Evolutionary conservation across 768 basidiomycete species (phyloP).

Genomic region (Tulasnella sp.): DNA sequence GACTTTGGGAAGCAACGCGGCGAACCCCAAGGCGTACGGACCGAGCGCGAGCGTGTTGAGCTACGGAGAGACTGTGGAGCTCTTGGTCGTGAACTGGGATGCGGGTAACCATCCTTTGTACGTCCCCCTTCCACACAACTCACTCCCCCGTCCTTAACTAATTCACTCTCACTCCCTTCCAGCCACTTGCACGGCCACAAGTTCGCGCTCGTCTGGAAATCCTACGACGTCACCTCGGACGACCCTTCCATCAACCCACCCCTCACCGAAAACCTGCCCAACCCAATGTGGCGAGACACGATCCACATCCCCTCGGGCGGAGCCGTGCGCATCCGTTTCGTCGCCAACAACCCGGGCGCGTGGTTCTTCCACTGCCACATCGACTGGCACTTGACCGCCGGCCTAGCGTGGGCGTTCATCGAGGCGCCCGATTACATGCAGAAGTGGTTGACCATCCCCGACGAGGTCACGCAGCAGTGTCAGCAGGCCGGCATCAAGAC

Average conservation of each 20-base stretch:
- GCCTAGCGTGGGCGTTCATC: slow-evolving; percentile 76
- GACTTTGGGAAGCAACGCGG: slow-evolving; percentile 64
- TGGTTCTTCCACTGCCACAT: slow-evolving; percentile 66
- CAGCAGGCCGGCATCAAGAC: slow-evolving; percentile 41
- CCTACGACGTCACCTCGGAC: slow-evolving; percentile 54
- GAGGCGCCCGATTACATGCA: slow-evolving; percentile 69
- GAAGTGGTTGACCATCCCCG: slow-evolving; percentile 38
- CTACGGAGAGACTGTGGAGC: slow-evolving; percentile 42
- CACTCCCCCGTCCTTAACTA: slow-evolving; percentile 2
- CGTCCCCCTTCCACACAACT: slow-evolving; percentile 21
- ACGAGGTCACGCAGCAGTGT: slow-evolving; percentile 62
- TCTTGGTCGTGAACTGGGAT: slow-evolving; percentile 30
- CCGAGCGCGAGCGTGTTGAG: slow-evolving; percentile 53
- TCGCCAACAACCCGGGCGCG: slow-evolving; percentile 87
- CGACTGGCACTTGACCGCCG: slow-evolving; percentile 29
- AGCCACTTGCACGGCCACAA: slow-evolving; percentile 87
- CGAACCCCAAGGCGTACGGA: slow-evolving; percentile 62
- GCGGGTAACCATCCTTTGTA: slow-evolving; percentile 75
- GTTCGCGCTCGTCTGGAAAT: slow-evolving; percentile 66
- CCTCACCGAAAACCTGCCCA: slow-evolving; percentile 54
- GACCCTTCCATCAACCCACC: slow-evolving; percentile 75
- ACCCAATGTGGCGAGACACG: slow-evolving; percentile 90
- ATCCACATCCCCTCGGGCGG: slow-evolving; percentile 56
- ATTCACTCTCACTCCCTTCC: slow-evolving; percentile 13
- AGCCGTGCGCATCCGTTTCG: slow-evolving; percentile 58